Conservation (phyloP, 2,329 filamentous ascomycete genomes). For the Penicillium sp. region DNA sequence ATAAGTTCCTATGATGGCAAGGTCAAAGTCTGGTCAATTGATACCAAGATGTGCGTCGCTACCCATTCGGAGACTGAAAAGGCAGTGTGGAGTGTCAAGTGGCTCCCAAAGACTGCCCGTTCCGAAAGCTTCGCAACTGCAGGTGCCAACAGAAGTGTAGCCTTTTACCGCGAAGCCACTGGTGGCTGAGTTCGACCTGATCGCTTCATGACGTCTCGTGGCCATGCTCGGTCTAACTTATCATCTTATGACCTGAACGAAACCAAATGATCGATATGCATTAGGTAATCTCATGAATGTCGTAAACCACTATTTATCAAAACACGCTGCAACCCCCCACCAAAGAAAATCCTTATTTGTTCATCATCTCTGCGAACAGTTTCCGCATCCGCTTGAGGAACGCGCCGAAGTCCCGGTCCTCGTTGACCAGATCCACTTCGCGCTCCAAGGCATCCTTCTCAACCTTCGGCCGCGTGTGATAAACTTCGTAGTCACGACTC, state of each 20-base stretch:
- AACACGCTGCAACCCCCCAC: background rate
- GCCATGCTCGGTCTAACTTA: background rate
- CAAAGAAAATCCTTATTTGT: conserved; percentile 14
- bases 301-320: conserved; percentile 6
- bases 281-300: conserved; percentile 15
- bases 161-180: conserved; percentile 80
- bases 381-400: conserved; percentile 60
- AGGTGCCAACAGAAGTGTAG: conserved; percentile 67
- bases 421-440: conserved; percentile 53
- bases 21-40: conserved; percentile 91
- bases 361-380: conserved; percentile 52
- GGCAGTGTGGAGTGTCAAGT: conserved; percentile 75
- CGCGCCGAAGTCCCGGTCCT: conserved; percentile 53
- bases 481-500: conserved; percentile 76
- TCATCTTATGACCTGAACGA: conserved; percentile 14
- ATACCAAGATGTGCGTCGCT: conserved; percentile 75
- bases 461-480: conserved; percentile 65
- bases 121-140: conserved; percentile 70
- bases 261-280: conserved; percentile 9
- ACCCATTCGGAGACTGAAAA: conserved; percentile 89
- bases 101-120: conserved; percentile 64
- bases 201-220: background rate
- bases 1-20: conserved; percentile 76
- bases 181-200: conserved; percentile 45
- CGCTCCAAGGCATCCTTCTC: conserved; percentile 50